Conservation (phyloP, 2,329 filamentous ascomycete genomes). For the Alternaria triticimaculans region DNA sequence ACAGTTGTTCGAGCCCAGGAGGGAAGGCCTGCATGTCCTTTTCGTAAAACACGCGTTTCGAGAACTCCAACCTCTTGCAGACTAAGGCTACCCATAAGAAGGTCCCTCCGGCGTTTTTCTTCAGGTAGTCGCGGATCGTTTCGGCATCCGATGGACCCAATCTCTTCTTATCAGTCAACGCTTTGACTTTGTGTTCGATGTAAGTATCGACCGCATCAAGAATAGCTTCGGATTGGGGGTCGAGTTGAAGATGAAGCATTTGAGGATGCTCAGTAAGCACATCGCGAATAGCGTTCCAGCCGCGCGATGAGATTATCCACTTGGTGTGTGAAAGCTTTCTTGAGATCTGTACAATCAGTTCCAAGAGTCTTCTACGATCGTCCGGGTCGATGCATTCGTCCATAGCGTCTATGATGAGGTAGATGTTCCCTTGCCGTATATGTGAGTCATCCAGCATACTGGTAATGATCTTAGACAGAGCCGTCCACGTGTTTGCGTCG, state of each 20-base stretch:
- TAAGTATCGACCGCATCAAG: background rate
- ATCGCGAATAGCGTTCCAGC: background rate
- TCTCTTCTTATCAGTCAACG: background rate
- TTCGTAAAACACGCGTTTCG: background rate
- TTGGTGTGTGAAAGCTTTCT: background rate
- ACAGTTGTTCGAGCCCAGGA: background rate
- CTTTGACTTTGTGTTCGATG: background rate
- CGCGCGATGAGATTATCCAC: background rate
- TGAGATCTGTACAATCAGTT: background rate
- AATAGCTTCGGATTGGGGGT: background rate
- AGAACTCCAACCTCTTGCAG: background rate
- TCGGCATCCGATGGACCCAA: background rate
- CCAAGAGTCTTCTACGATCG: background rate
- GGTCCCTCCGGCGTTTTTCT: background rate
- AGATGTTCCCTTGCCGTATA: fast-evolving
- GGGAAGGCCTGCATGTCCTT: background rate
- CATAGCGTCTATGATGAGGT: background rate
- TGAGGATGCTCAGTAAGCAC: background rate
- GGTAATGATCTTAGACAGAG: background rate
- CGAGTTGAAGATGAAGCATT: background rate
- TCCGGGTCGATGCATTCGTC: background rate
- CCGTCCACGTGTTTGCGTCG: background rate
- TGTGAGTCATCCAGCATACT: background rate
- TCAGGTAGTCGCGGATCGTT: background rate
- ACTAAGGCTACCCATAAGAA: background rate